Conservation (phyloP, 805 yeast species). For the Blastobotrys americana region DNA sequence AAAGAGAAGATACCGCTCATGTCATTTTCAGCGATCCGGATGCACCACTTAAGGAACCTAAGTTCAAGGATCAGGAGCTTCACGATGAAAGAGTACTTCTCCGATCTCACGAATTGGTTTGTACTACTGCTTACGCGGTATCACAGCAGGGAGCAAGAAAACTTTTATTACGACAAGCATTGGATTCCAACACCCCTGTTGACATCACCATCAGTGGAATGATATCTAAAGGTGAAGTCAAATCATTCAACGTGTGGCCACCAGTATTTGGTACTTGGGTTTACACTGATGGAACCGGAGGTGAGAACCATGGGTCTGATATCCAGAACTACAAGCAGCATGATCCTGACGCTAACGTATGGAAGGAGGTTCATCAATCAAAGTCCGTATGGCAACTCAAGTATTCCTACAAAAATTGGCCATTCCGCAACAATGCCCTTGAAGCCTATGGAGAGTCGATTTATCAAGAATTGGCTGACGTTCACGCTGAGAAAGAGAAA, state of each 20-base stretch:
- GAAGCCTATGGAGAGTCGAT: not conserved
- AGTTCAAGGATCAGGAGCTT: conserved; percentile 4
- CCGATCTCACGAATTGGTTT: conserved; percentile 7
- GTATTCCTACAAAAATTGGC: not conserved
- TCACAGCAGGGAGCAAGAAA: conserved; percentile 12
- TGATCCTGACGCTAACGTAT: not conserved
- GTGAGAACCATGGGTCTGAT: conserved; percentile 9
- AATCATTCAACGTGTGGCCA: conserved; percentile 10
- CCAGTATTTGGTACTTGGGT: conserved; percentile 12
- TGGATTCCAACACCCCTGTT: conserved; percentile 11
- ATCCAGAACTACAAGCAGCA: conserved; percentile 1
- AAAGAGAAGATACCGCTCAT: not conserved
- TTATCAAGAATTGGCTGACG: not conserved
- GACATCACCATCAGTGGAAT: conserved; percentile 10
- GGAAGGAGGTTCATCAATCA: not conserved
- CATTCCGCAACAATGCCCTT: not conserved
- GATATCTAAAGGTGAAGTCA: conserved; percentile 5
- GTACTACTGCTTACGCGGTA: conserved; percentile 15
- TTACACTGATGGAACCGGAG: conserved; percentile 11
- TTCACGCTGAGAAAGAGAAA: no score
- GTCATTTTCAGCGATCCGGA: conserved; percentile 10
- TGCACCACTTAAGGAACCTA: conserved; percentile 4
- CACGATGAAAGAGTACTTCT: conserved; percentile 10
- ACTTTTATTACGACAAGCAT: conserved; percentile 7
- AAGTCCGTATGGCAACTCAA: not conserved